phyloP scores from a whole-genome alignment of 495 filamentous ascomycete species.

The Penicillium robsamsonii region DNA sequence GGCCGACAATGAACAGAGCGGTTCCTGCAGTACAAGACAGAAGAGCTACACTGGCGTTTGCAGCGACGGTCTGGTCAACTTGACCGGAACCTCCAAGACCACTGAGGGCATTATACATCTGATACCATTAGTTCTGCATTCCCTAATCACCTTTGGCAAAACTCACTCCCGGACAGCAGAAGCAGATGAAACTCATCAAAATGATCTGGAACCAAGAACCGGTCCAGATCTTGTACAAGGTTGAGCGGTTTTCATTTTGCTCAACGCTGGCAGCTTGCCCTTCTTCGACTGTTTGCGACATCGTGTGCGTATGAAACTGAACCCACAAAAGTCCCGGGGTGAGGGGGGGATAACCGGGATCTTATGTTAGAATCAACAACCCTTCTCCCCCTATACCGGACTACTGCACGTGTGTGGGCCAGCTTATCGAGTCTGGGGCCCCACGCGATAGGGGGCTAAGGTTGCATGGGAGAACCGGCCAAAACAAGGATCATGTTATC shows the following conservation, averaged over 20 bases:
- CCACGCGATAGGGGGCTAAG: neutral
- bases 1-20: slow-evolving; percentile 43
- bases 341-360: neutral
- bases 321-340: neutral
- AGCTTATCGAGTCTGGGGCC: slow-evolving; percentile 1
- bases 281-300: slow-evolving; percentile 16
- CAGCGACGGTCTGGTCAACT: slow-evolving; percentile 39
- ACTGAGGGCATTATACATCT: slow-evolving; percentile 71
- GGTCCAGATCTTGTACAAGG: slow-evolving; percentile 28
- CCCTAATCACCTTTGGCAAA: neutral
- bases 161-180: slow-evolving; percentile 69
- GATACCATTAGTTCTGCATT: neutral
- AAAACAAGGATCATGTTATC: neutral
- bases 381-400: neutral
- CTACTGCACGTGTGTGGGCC: neutral
- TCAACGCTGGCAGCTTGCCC: neutral
- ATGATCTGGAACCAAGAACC: slow-evolving; percentile 44
- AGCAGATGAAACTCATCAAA: slow-evolving; percentile 64
- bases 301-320: neutral
- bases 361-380: neutral
- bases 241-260: slow-evolving; percentile 10
- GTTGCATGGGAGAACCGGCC: neutral
- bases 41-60: slow-evolving; percentile 43
- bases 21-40: slow-evolving; percentile 40
- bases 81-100: slow-evolving; percentile 58